Conservation (phyloP, 2,329 filamentous ascomycete species). For the Trichoderma koningiopsis region DNA sequence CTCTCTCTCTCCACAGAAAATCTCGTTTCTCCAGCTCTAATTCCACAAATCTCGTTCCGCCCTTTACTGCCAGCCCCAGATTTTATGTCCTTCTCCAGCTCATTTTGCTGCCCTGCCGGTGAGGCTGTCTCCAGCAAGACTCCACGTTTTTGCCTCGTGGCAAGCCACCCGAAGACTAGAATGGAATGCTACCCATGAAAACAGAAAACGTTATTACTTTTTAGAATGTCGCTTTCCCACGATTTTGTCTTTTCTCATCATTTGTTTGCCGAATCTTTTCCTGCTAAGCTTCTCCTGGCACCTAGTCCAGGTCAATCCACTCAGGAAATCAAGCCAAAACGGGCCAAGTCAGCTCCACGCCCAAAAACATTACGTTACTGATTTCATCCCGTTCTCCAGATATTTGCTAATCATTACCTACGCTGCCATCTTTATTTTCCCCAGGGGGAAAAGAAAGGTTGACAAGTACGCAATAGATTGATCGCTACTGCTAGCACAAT, state of each 20-base stretch:
- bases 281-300: not conserved
- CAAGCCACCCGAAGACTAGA: conserved; percentile 16
- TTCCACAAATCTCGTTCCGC: conserved; percentile 11
- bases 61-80: conserved; percentile 17
- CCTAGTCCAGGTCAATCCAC: conserved; percentile 4
- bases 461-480: not conserved
- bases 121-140: not conserved
- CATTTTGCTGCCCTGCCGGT: not conserved
- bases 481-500: not conserved
- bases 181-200: not conserved
- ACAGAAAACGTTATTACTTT: not conserved
- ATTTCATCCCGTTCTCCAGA: not conserved
- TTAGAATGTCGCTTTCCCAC: not conserved
- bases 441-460: not conserved
- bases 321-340: not conserved
- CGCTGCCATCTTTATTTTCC: not conserved
- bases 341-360: conserved; percentile 21
- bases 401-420: conserved; percentile 25
- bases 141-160: conserved; percentile 12
- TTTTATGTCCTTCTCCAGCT: not conserved
- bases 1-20: not conserved
- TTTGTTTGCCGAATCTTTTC: not conserved
- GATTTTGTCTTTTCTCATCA: not conserved
- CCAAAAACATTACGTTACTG: conserved; percentile 19
- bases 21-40: not conserved